Conservation (phyloP, 441 rosid genomes). For the Kokia cookei region DNA sequence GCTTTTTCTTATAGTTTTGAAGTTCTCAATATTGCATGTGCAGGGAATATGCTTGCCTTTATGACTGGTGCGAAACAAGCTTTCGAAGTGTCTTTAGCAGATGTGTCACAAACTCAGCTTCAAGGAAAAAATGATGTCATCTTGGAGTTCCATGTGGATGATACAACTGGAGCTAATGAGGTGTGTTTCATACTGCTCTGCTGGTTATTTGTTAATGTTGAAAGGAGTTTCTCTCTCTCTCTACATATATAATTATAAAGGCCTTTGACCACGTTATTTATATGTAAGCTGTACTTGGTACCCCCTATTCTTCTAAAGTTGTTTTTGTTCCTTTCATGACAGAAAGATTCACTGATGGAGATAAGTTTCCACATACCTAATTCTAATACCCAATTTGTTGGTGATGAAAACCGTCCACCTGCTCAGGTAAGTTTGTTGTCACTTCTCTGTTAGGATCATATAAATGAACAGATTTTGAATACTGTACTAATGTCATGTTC, state of each 20-base stretch:
- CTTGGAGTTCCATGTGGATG: constrained; percentile 96
- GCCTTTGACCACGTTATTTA: not conserved
- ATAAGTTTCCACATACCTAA: constrained; percentile 89
- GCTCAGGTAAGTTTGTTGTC: constrained; percentile 57
- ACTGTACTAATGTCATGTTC: constrained; percentile 8
- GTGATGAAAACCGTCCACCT: constrained; percentile 83
- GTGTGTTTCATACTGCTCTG: constrained; percentile 24
- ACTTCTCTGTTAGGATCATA: not conserved
- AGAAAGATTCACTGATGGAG: constrained; percentile 98
- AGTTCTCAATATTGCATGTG: constrained; percentile 3
- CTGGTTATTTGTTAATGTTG: not conserved
- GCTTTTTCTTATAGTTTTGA: not conserved
- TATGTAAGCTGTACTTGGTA: not conserved
- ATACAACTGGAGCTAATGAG: constrained; percentile 96
- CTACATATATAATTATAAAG: too few species aligned
- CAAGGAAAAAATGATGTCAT: constrained; percentile 91
- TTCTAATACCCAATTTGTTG: constrained; percentile 82
- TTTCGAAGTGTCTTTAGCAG: constrained; percentile 87
- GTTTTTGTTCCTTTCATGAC: constrained; percentile 12
- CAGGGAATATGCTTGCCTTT: constrained; percentile 83
- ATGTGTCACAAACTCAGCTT: constrained; percentile 86
- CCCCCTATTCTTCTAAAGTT: not conserved
- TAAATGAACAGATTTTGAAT: not conserved
- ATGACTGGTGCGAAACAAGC: constrained; percentile 88
- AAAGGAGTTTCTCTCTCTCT: not conserved